Evolutionary conservation across 306 rosid genomes (phyloP).

Genomic region (Quillaja saponaria): DNA sequence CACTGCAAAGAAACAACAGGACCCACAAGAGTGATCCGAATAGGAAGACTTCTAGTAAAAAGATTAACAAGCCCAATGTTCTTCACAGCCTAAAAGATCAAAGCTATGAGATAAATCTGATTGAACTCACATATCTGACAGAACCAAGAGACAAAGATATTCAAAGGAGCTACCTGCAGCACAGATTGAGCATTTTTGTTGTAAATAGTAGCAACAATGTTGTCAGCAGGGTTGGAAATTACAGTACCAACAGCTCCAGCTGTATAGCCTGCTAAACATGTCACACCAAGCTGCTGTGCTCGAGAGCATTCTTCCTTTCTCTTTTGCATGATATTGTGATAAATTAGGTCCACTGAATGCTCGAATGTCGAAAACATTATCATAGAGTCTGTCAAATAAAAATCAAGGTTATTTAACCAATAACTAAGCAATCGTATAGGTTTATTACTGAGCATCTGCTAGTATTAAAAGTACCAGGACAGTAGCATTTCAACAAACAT

Average conservation of each 20-base stretch:
- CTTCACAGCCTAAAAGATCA: constrained; percentile 57
- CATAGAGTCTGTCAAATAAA: constrained; percentile 51
- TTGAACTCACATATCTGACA: neutral
- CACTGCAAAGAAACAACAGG: constrained; percentile 72
- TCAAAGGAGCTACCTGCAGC: constrained; percentile 50
- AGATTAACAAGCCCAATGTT: constrained; percentile 60
- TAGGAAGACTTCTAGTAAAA: constrained; percentile 71
- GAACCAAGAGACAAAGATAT: constrained; percentile 19
- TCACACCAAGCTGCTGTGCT: constrained; percentile 65
- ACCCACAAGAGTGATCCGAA: constrained; percentile 62
- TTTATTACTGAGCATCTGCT: neutral
- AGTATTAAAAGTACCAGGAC: neutral
- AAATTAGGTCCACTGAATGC: constrained; percentile 65
- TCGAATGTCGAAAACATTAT: constrained; percentile 75
- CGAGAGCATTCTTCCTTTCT: constrained; percentile 66
- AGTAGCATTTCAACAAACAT: neutral
- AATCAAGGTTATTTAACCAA: neutral
- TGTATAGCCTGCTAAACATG: constrained; percentile 66
- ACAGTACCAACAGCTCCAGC: constrained; percentile 65
- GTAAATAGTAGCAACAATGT: constrained; percentile 59
- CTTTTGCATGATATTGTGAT: constrained; percentile 42
- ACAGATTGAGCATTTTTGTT: constrained; percentile 59
- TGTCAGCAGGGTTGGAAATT: constrained; percentile 74
- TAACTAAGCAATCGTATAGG: constrained; percentile 10
- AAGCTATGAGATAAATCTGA: constrained; percentile 11